Evolutionary conservation across 768 basidiomycete species (phyloP), one percentile per base, ranked within the genome.

Genomic region (Glaciozyma martinii): DNA sequence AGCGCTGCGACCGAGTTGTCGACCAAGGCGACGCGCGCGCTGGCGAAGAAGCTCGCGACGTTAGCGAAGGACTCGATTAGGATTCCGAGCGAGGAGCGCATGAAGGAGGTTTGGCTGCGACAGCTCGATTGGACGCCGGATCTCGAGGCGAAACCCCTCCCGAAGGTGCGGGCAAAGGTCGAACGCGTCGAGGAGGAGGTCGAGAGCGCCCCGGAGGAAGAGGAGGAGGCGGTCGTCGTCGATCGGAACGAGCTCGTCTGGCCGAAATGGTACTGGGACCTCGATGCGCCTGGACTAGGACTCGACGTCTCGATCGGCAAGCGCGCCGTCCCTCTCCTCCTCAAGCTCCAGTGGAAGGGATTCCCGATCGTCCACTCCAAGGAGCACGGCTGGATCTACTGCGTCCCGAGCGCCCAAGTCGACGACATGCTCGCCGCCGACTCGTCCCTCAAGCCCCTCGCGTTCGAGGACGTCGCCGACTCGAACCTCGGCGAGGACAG

Each of bases 261-360:
- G 91, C 94, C 93, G 1, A 88, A 89, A 75, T 98, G 95, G 95
- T 99, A 89, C 74, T 91, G 87, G 88, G 92, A 97, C 30, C 82
- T 90, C 66, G 67, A 73, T 50, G 32, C 27, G 2, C 56, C 62
- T 0, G 62, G 79, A 82, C 8, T 85, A 84, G 1, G 90, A 86
- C 81, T 95, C 33, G 90, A 97, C 73, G 78, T 98, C 67, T 91
- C 91, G 9, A 83, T 87, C 32, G 85, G 89, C 61, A 90, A 84
- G 69, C 84, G 87, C 32, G 80, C 90, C 50, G 84, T 92, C 0
- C 90, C 93, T 0, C 79, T 95, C 16, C 83, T 98, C 3, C 81
- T 99, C 13, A 85, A 84, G 5, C 80, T 99, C 9, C 86, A 87
- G 0, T 98, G 95, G 94, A 80, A 84, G 66, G 87, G 84, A 21